These are phyloP conservation scores for Geotrichum reessii DNA, from an alignment of 1,139 yeast genomes.

Conservation along the genomic window DNA sequence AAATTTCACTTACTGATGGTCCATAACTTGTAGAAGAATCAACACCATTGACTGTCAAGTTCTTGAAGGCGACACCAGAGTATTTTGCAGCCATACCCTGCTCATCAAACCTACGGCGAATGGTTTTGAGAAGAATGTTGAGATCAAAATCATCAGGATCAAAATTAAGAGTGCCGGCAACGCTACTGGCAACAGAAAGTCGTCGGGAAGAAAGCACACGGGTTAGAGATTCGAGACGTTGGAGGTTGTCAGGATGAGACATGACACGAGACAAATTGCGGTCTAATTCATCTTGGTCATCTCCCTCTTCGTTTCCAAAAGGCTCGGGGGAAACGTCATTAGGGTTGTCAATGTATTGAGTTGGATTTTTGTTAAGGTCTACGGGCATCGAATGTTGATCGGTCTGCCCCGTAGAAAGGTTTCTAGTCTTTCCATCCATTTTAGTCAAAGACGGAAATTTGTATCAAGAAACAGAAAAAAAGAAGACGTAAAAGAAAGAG, in stretches of 20 bases:
- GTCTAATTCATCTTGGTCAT: constrained; percentile 20
- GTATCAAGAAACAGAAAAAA: too few relatives aligned
- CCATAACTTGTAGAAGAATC: constrained; percentile 51
- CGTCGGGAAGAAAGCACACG: constrained; percentile 42
- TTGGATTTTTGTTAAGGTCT: background rate
- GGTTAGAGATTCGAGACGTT: constrained; percentile 40
- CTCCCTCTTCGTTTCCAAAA: constrained; percentile 8
- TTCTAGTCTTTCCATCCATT: background rate
- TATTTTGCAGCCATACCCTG: constrained; percentile 46
- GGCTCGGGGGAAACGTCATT: constrained; percentile 9
- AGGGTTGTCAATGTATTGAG: background rate
- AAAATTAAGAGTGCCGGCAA: constrained; percentile 32
- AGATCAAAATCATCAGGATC: constrained; percentile 42
- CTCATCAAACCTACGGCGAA: constrained; percentile 32
- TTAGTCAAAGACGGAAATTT: too few relatives aligned
- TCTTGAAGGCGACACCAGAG: constrained; percentile 46
- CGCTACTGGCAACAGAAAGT: constrained; percentile 38
- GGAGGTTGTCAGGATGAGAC: constrained; percentile 32
- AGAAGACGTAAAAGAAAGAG: too few relatives aligned
- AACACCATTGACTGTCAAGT: constrained; percentile 46
- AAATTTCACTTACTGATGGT: constrained; percentile 45
- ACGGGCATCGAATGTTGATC: background rate
- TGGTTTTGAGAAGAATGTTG: constrained; percentile 36
- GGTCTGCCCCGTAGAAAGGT: background rate
- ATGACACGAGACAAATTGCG: constrained; percentile 24